A percentile compares a stretch with the other conserved stretches of the same genome.
Evolutionary conservation across 225 moss, liverwort and hornwort species (phyloP).

Genomic region (Climacium dendroides): DNA sequence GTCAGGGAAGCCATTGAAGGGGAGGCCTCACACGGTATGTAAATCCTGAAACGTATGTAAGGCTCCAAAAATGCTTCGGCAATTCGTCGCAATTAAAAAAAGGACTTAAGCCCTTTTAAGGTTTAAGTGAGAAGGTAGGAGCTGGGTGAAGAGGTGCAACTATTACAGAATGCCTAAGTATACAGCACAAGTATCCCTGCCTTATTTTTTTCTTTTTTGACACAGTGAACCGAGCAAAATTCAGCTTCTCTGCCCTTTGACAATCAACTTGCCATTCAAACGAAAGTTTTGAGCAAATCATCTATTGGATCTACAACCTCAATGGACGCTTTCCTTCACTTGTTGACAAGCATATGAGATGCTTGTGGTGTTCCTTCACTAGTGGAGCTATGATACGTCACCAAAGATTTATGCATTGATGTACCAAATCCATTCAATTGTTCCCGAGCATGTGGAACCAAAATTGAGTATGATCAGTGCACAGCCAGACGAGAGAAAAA

Average conservation of each 20-base stretch:
- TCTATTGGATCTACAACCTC: neutral
- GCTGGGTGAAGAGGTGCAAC: conserved; percentile 24
- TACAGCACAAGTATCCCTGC: neutral
- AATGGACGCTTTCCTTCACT: neutral
- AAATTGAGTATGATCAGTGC: neutral
- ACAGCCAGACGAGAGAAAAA: neutral
- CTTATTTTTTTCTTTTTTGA: too few relatives aligned
- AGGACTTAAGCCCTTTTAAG: neutral
- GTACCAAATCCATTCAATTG: neutral
- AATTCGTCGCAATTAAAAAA: neutral
- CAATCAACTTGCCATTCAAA: neutral
- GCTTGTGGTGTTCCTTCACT: neutral
- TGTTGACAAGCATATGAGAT: neutral
- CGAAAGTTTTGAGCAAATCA: neutral
- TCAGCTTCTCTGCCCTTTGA: neutral
- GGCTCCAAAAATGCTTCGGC: neutral
- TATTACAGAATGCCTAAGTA: neutral
- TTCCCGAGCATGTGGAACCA: neutral
- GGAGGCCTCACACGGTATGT: neutral
- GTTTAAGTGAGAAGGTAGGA: neutral
- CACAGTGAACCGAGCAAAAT: too few relatives aligned
- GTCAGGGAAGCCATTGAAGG: neutral
- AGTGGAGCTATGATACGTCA: conserved; percentile 2
- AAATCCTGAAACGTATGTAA: neutral
- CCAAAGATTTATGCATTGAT: neutral